Percentiles rank a stretch among this genome's conserved stretches.
Conservation (phyloP, 352 stramenopile genomes). For the Globisporangium spinosum region DNA sequence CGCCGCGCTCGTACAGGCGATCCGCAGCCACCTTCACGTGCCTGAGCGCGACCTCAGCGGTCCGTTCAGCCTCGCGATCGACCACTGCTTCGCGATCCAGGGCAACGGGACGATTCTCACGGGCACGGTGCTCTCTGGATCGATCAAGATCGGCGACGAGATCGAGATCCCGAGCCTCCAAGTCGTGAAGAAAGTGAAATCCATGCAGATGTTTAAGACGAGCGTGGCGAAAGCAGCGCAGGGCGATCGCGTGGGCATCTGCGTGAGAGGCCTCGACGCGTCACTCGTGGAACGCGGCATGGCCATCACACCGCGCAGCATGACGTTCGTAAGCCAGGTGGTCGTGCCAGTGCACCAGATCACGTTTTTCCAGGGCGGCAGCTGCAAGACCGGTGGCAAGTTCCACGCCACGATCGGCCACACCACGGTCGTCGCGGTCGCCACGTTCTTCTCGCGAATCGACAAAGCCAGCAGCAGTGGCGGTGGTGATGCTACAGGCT, state of each 20-base stretch:
- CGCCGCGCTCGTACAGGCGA: conserved; percentile 50
- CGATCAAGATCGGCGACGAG: conserved; percentile 85
- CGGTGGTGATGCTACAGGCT: conserved; percentile 13
- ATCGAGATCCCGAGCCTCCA: conserved; percentile 90
- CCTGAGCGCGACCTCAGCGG: conserved; percentile 41
- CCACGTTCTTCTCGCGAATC: conserved; percentile 56
- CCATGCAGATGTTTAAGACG: conserved; percentile 97
- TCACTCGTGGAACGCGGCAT: conserved; percentile 59
- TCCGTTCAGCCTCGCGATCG: conserved; percentile 93
- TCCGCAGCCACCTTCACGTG: conserved; percentile 32
- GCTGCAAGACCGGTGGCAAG: conserved; percentile 61
- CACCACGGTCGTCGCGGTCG: conserved; percentile 61
- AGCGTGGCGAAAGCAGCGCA: conserved; percentile 76
- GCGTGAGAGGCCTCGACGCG: conserved; percentile 76
- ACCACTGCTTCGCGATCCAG: conserved; percentile 98
- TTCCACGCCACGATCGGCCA: conserved; percentile 76
- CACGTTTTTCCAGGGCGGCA: conserved; percentile 44
- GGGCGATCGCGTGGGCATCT: conserved; percentile 96
- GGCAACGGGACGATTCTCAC: conserved; percentile 98
- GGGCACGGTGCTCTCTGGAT: conserved; percentile 89
- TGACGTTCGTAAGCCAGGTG: conserved; percentile 48
- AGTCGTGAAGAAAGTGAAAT: conserved; percentile 94
- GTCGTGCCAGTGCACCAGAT: conserved; percentile 53
- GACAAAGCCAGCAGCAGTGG: background rate
- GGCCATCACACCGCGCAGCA: conserved; percentile 46